Base-by-base conservation (phyloP, 1,284 basidiomycete species). In the Irpex sp. region DNA sequence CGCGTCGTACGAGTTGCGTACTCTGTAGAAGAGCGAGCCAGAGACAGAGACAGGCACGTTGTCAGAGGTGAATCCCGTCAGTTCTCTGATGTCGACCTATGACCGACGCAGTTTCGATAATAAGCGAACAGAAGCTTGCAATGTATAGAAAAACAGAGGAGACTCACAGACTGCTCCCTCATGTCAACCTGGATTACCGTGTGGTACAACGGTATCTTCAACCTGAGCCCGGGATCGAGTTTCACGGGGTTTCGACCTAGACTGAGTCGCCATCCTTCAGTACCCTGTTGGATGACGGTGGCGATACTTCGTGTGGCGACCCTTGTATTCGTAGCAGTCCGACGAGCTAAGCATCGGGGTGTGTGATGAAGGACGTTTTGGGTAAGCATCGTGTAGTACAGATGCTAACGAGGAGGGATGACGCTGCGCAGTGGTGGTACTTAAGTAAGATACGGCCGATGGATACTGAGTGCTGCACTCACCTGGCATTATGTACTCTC, bases 31-130 rank as follows among this genome's bases (percentile, higher is more conserved):
- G 0, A 84, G 74, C 0, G 82, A 83, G 8, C 82, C 82, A 3
- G 82, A 83, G 54, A 80, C 77, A 3, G 76, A 70, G 4, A 84
- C 80, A 9, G 82, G 83, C 2, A 82, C 82, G 69, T 85, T 84
- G 71, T 85, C 83, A 1, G 78, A 73, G 0, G 82, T 85, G 70
- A 83, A 84, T 15, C 79, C 82, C 6, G 77, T 6, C 11, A 65
- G n/a, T 19, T 56, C 61, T 44, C 38, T 62, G 21, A 62, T 62
- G 31, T 47, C 47, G 34, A 49, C 61, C 61, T 62, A 34, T 13
- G 11, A 4, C 4, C 13, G 7, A 47, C n/a, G 40, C 9, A 21
- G 21, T 19, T 34, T 40, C 7, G 26, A 31, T 52, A 31, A 7
- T 19, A 9, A 59, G 58, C 1, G 17, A 26, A 51, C 36, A 31